A percentile compares a stretch with the other conserved stretches of the same genome.
Conservation (phyloP, 805 yeast genomes). For the Millerozyma miso region DNA sequence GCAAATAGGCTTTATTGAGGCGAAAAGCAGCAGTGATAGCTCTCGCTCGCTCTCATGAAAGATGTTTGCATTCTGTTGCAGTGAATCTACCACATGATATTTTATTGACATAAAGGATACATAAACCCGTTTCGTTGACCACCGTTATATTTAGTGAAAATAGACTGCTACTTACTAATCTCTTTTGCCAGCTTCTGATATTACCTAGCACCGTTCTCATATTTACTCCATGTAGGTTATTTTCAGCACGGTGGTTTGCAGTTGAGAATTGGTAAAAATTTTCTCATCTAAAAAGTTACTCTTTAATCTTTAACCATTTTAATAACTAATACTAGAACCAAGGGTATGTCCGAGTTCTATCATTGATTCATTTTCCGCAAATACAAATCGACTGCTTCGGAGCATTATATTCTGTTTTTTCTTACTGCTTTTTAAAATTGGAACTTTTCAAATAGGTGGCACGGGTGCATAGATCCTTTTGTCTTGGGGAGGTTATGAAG, state of each 20-base stretch:
- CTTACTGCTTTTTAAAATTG: not conserved
- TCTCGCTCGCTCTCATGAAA: not conserved
- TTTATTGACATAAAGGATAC: not conserved
- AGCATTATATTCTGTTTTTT: not conserved
- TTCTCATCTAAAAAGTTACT: no score
- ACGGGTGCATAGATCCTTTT: not conserved
- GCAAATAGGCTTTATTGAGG: slow-evolving; percentile 26
- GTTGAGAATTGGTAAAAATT: no score
- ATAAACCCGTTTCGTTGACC: not conserved
- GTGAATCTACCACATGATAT: not conserved
- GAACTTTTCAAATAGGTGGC: not conserved
- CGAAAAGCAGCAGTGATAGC: slow-evolving; percentile 25
- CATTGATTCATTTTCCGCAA: no score
- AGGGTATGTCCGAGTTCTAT: no score
- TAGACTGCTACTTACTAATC: no score
- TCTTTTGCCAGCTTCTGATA: no score
- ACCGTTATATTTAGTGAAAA: no score
- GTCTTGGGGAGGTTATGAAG: not conserved
- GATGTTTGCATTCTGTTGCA: not conserved
- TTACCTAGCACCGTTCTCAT: no score
- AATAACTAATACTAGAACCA: no score
- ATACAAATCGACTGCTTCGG: not conserved
- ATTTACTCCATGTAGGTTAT: no score
- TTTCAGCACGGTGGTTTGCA: no score
- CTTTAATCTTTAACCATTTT: no score